Evolutionary conservation across 73 alveolate genomes (phyloP).

Genomic region (Halteria grandinella): DNA sequence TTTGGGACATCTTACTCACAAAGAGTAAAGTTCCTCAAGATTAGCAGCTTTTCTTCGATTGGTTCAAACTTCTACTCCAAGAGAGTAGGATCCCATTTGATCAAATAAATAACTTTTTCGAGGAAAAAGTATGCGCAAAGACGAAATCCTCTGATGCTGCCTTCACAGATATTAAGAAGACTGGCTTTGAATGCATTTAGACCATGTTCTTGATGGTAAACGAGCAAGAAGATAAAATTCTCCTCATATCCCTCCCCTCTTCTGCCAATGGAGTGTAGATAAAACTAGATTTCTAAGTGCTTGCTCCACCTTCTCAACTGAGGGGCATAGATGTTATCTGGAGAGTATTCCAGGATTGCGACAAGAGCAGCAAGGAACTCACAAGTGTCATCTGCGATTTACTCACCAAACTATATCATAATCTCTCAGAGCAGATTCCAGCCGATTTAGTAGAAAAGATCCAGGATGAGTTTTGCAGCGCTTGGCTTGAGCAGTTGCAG

Average conservation of each 20-base stretch:
- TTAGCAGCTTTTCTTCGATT: constrained; percentile 34
- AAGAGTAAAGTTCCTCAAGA: constrained; percentile 26
- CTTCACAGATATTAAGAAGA: constrained; percentile 32
- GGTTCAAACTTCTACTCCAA: constrained; percentile 34
- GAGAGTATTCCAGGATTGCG: constrained; percentile 35
- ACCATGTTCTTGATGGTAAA: constrained; percentile 30
- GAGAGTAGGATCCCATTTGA: constrained; percentile 32
- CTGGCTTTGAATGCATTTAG: constrained; percentile 41
- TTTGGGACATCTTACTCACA: constrained; percentile 23
- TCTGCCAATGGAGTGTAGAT: neutral
- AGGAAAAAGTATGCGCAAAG: constrained; percentile 20
- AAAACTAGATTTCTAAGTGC: constrained; percentile 26
- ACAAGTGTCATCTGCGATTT: constrained; percentile 4
- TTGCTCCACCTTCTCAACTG: constrained; percentile 24
- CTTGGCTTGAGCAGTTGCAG: neutral
- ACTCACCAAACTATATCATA: constrained; percentile 26
- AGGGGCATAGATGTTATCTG: constrained; percentile 38
- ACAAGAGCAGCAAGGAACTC: constrained; percentile 26
- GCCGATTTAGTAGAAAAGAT: neutral
- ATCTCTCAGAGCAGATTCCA: constrained; percentile 5
- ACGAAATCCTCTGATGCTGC: too few relatives aligned
- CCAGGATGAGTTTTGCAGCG: constrained; percentile 23
- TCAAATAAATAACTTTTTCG: constrained; percentile 3
- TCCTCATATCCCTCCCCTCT: neutral
- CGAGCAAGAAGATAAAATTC: constrained; percentile 30